A percentile compares a stretch with the other conserved stretches of the same genome.
Conservation (phyloP, 2,329 filamentous ascomycete genomes). For the Talaromyces albobiverticillius region DNA sequence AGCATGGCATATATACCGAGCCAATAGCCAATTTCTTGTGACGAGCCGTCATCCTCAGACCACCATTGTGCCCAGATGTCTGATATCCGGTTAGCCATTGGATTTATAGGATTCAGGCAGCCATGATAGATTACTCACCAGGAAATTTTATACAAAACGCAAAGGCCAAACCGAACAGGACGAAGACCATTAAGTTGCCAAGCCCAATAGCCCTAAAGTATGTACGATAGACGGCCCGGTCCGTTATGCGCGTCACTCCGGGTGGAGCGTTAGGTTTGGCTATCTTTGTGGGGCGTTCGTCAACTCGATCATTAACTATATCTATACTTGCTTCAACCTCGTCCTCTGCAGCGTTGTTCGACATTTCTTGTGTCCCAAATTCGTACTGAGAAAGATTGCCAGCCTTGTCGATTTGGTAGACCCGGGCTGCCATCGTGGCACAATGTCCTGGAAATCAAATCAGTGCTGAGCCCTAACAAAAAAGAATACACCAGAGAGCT, state of each 20-base stretch:
- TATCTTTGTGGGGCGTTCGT: not conserved
- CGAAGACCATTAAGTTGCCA: not conserved
- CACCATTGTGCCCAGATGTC: conserved; percentile 7
- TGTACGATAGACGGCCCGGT: conserved; percentile 1
- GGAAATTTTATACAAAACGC: conserved; percentile 7
- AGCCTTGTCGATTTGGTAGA: not conserved
- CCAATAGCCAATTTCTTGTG: conserved; percentile 1
- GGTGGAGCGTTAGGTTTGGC: no score
- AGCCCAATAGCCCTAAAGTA: conserved; percentile 1
- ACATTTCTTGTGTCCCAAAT: not conserved
- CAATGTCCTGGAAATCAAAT: not conserved
- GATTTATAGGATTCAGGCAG: not conserved
- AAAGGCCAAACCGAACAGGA: not conserved
- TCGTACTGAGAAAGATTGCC: not conserved
- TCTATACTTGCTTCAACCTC: not conserved
- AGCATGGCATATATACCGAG: conserved; percentile 4
- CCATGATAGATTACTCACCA: not conserved
- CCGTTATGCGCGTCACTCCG: not conserved
- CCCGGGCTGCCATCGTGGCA: not conserved
- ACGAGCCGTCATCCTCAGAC: not conserved
- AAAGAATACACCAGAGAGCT: not conserved
- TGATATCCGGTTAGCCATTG: not conserved
- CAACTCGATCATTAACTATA: not conserved
- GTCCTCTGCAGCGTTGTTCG: not conserved
- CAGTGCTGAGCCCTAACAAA: not conserved